Evolutionary conservation across 805 yeast genomes (phyloP).

Genomic region (Isabelozyma pseudorhagii): DNA sequence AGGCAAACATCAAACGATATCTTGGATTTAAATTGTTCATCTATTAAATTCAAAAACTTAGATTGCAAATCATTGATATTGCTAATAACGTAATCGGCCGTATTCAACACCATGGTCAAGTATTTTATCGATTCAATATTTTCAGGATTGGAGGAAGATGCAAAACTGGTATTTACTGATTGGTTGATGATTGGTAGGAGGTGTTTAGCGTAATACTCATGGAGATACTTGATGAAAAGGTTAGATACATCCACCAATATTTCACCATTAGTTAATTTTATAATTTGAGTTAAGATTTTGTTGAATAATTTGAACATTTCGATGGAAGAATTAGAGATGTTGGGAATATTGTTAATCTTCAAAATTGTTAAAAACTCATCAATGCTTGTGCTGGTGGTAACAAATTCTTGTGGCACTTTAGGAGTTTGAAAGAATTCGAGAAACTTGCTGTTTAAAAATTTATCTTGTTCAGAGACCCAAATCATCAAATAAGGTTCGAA

Average conservation of each 20-base stretch:
- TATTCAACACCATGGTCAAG: slow-evolving; percentile 71
- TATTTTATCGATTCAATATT: slow-evolving; percentile 61
- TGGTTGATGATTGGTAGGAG: slow-evolving; percentile 27
- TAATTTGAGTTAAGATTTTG: slow-evolving; percentile 64
- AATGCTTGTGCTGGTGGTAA: slow-evolving; percentile 6
- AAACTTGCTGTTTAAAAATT: slow-evolving; percentile 56
- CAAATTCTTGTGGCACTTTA: slow-evolving; percentile 45
- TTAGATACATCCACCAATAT: slow-evolving; percentile 52
- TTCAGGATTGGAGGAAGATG: slow-evolving; percentile 41
- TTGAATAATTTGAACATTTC: slow-evolving; percentile 81
- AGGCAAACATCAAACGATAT: slow-evolving; percentile 56
- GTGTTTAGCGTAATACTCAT: slow-evolving; percentile 36
- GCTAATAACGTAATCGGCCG: slow-evolving; percentile 83
- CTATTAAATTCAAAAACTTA: slow-evolving; percentile 41
- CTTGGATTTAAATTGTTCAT: slow-evolving; percentile 31
- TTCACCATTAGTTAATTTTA: slow-evolving; percentile 33
- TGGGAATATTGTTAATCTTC: slow-evolving; percentile 48
- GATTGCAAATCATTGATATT: slow-evolving; percentile 78
- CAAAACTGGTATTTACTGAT: slow-evolving; percentile 3
- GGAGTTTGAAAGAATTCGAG: slow-evolving; percentile 60
- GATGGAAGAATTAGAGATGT: slow-evolving; percentile 81
- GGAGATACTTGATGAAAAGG: slow-evolving; percentile 65
- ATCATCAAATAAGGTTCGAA: slow-evolving; percentile 83
- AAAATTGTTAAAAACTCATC: slow-evolving; percentile 35
- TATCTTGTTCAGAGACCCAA: slow-evolving; percentile 87